Evolutionary conservation across 306 rosid species (phyloP).

Genomic region (Corylus americana): DNA sequence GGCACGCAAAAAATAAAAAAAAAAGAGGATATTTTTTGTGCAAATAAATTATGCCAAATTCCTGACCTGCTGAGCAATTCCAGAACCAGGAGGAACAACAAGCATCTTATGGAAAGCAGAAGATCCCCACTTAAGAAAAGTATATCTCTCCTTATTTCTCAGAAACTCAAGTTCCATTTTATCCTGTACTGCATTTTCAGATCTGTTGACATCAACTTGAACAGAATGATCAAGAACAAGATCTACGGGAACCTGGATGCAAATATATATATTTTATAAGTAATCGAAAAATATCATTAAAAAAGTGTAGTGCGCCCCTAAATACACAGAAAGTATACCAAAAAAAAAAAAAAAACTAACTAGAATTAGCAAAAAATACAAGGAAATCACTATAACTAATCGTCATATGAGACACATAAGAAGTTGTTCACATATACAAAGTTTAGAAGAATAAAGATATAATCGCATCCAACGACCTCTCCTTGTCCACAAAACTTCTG

Average conservation of each 20-base stretch:
- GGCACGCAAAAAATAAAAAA: not conserved
- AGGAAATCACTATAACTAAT: too few species aligned
- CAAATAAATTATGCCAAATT: not conserved
- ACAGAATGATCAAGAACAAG: conserved; percentile 15
- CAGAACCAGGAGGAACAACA: conserved; percentile 11
- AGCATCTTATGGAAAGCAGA: conserved; percentile 15
- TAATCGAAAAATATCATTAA: too few species aligned
- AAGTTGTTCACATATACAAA: too few species aligned
- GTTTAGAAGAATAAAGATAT: too few species aligned
- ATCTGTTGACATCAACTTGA: conserved; percentile 6
- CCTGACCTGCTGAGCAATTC: conserved; percentile 11
- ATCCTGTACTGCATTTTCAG: conserved; percentile 8
- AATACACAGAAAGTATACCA: too few species aligned
- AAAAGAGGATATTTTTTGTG: not conserved
- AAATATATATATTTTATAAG: not conserved
- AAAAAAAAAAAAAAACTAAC: too few species aligned
- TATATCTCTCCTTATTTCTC: conserved; percentile 9
- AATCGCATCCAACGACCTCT: too few species aligned
- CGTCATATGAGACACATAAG: too few species aligned
- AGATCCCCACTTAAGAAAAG: conserved; percentile 17
- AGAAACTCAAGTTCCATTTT: conserved; percentile 5
- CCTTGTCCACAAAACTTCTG: too few species aligned
- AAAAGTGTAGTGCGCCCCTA: too few species aligned
- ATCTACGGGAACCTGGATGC: conserved; percentile 6
- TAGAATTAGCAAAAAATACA: too few species aligned